phyloP scores from a whole-genome alignment of 176 grass and related monocot genomes.

The Juncus effusus region DNA sequence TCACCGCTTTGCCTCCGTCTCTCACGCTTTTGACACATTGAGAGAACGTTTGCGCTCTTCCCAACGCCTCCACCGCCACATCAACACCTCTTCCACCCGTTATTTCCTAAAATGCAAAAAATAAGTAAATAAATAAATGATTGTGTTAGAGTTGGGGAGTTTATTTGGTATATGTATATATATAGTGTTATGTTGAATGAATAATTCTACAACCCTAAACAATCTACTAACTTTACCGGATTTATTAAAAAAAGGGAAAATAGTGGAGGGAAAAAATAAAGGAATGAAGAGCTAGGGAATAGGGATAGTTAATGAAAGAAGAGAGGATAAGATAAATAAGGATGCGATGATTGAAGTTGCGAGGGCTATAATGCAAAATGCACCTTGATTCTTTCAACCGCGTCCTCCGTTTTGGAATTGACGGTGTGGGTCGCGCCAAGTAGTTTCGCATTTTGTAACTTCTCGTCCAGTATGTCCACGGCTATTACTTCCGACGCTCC shows the following conservation, averaged over 20 bases:
- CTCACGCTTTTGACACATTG: slow-evolving; percentile 87
- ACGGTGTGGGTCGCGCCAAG: slow-evolving; percentile 87
- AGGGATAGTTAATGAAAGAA: neutral
- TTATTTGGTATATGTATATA: too few relatives aligned
- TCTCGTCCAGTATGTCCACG: slow-evolving; percentile 88
- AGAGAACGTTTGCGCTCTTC: slow-evolving; percentile 74
- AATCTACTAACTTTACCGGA: too few relatives aligned
- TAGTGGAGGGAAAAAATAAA: neutral
- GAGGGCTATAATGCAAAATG: neutral
- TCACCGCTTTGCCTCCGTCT: slow-evolving; percentile 96
- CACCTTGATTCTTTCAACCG: slow-evolving; percentile 91
- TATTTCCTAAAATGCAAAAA: slow-evolving; percentile 49
- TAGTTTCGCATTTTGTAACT: slow-evolving; percentile 75
- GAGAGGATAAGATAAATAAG: neutral
- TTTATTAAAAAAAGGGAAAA: neutral
- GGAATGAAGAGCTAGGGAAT: neutral
- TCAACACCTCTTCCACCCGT: slow-evolving; percentile 91
- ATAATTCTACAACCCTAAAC: too few relatives aligned
- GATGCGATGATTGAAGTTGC: neutral
- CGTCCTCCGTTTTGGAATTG: slow-evolving; percentile 81
- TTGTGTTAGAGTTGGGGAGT: too few relatives aligned
- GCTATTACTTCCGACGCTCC: slow-evolving; percentile 92
- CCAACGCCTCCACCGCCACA: slow-evolving; percentile 92
- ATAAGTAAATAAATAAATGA: slow-evolving; percentile 4
- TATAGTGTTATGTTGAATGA: too few relatives aligned